Base-by-base conservation (phyloP, 352 stramenopile species). In the Aphanomyces invadans region DNA sequence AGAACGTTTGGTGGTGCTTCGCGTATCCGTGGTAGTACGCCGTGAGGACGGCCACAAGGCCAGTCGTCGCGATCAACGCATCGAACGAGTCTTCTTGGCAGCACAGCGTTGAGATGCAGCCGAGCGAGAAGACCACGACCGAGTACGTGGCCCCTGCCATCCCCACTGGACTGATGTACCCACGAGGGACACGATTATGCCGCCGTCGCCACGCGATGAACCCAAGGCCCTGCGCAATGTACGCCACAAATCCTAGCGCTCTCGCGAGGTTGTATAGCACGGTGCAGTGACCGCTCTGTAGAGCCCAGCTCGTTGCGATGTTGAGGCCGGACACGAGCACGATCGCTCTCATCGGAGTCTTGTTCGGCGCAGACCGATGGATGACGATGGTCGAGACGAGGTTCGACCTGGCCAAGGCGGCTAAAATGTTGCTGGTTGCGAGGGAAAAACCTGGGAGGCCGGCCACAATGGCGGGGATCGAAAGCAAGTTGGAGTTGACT, bases 361-460 rank as follows among this genome's bases (percentile, higher is more conserved):
- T n/a, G n/a, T n/a, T n/a, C n/a, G n/a, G n/a, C n/a, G n/a, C n/a
- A n/a, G n/a, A n/a, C n/a, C n/a, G n/a, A n/a, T n/a, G n/a, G n/a
- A n/a, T n/a, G n/a, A n/a, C n/a, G n/a, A n/a, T n/a, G n/a, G n/a
- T n/a, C n/a, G n/a, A n/a, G n/a, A n/a, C n/a, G n/a, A 78, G 60
- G 55, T 74, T 73, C 12, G 73, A 78, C 5, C 64, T 71, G 28
- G 73, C 69, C 62, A 78, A 72, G 10, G 71, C 71, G 12, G 52
- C 31, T 29, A 78, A 67, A 49, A 78, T 70, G 45, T 78, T 78
- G 12, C 71, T 69, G 29, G 75, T 39, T 0, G 73, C 61, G 0
- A 71, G 69, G 2, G 76, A 39, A 0, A 78, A 78, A 7, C 73
- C 73, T 31, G 74, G 75, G 2, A 62, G 68, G 29, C 63, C 73